phyloP scores from a whole-genome alignment of 306 rosid genomes.

The Alnus glutinosa region DNA sequence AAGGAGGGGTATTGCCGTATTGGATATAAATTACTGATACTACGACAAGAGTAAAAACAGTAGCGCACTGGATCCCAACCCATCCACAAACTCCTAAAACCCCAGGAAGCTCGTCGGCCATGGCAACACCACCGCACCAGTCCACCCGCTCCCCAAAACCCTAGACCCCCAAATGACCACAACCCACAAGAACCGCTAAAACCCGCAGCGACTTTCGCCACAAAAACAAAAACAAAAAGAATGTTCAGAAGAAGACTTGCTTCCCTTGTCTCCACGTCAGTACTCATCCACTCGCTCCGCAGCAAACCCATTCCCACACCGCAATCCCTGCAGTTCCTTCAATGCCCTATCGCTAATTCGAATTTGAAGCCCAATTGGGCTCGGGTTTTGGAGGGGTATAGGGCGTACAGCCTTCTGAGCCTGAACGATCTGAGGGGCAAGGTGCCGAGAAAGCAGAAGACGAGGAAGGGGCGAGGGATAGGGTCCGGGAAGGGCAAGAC shows the following conservation, averaged over 20 bases:
- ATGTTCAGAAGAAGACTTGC: conserved; percentile 44
- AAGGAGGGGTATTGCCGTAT: too few relatives aligned
- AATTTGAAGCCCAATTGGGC: neutral
- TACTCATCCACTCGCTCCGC: conserved; percentile 7
- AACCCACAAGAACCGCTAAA: neutral
- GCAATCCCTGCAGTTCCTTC: conserved; percentile 15
- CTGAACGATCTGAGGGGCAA: conserved; percentile 83
- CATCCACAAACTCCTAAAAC: neutral
- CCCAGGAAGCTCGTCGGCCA: neutral
- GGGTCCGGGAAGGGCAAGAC: conserved; percentile 99
- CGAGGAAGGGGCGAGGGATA: conserved; percentile 94
- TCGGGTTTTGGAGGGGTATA: conserved; percentile 38
- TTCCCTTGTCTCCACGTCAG: conserved; percentile 35
- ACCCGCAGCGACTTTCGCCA: neutral
- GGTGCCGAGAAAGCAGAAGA: conserved; percentile 86
- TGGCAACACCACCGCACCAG: neutral
- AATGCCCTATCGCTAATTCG: conserved; percentile 11
- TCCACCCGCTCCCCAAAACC: neutral
- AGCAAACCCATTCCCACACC: conserved; percentile 10
- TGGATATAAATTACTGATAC: too few relatives aligned
- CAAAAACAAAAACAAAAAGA: neutral
- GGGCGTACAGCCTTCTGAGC: conserved; percentile 85
- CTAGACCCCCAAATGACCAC: neutral
- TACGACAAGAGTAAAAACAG: neutral
- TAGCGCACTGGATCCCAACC: neutral